Conservation (phyloP, 192 early-diverging fungal genomes). For the Lunasporangiospora selenospora region DNA sequence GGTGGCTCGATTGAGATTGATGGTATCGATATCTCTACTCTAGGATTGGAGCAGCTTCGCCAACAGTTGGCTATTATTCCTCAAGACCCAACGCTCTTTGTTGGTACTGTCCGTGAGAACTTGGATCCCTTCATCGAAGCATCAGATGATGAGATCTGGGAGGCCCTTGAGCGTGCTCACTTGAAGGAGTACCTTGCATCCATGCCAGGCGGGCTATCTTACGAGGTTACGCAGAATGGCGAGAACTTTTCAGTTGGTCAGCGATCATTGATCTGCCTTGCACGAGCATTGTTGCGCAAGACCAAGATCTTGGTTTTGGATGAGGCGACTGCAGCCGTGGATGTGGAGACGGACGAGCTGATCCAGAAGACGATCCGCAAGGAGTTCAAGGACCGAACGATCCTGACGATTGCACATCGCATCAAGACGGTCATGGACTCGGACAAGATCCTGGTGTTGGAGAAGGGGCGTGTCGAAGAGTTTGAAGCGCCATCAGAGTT, state of each 20-base stretch:
- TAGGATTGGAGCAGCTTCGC: constrained; percentile 63
- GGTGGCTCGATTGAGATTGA: constrained; percentile 53
- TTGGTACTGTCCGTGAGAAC: constrained; percentile 61
- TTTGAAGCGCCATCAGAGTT: constrained; percentile 51
- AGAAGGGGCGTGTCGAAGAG: constrained; percentile 37
- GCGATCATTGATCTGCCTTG: constrained; percentile 71
- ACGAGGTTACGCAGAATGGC: constrained; percentile 76
- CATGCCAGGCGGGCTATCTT: constrained; percentile 70
- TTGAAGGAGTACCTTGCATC: constrained; percentile 68
- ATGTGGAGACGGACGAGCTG: constrained; percentile 39
- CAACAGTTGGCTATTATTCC: constrained; percentile 78
- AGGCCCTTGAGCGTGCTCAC: constrained; percentile 68
- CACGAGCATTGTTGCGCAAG: constrained; percentile 71
- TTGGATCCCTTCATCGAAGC: constrained; percentile 61
- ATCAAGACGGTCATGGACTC: constrained; percentile 51
- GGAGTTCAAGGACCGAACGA: constrained; percentile 50
- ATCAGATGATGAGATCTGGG: constrained; percentile 70
- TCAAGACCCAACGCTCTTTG: constrained; percentile 76
- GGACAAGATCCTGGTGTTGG: constrained; percentile 49
- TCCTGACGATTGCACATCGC: constrained; percentile 64
- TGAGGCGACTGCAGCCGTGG: constrained; percentile 81
- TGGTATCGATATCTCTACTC: constrained; percentile 40
- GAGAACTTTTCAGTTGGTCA: constrained; percentile 85
- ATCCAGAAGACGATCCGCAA: constrained; percentile 52
- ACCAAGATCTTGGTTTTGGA: constrained; percentile 83